phyloP scores from a whole-genome alignment of 768 basidiomycete species.

The Tephrocybe rancida region DNA sequence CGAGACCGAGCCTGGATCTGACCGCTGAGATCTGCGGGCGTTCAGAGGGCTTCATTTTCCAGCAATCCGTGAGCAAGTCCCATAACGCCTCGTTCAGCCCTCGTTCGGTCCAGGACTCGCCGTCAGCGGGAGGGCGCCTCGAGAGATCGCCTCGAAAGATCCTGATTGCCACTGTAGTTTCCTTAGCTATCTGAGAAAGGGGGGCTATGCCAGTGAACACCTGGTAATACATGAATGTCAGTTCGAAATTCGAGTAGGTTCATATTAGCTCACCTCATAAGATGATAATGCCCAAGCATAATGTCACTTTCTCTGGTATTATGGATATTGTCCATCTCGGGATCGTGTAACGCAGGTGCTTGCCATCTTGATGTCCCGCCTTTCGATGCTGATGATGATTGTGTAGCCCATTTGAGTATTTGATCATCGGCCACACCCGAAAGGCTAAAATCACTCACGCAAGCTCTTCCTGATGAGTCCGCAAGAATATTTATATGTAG shows the following conservation, averaged over 20 bases:
- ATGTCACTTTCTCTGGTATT: constrained; percentile 26
- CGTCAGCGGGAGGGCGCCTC: too few relatives aligned
- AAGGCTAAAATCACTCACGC: constrained; percentile 30
- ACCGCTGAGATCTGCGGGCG: too few relatives aligned
- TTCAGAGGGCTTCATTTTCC: too few relatives aligned
- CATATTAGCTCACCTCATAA: constrained; percentile 24
- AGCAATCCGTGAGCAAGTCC: too few relatives aligned
- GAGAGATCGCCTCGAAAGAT: too few relatives aligned
- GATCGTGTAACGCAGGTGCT: constrained; percentile 26
- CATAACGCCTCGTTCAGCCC: too few relatives aligned
- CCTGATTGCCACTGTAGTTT: too few relatives aligned
- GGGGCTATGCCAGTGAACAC: too few relatives aligned
- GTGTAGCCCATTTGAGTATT: constrained; percentile 17
- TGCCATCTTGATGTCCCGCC: constrained; percentile 28
- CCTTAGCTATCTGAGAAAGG: too few relatives aligned
- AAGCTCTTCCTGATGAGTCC: constrained; percentile 22
- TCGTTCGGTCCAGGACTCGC: too few relatives aligned
- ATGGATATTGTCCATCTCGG: background rate
- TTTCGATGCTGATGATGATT: constrained; percentile 11
- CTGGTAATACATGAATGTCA: background rate
- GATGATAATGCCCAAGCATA: constrained; percentile 29
- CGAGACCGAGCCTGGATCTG: too few relatives aligned
- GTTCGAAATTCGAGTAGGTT: background rate
- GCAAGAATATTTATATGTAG: constrained; percentile 27
- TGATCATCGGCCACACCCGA: constrained; percentile 22